phyloP scores from a whole-genome alignment of 805 yeast species.

The Wickerhamiella allomyrinae region DNA sequence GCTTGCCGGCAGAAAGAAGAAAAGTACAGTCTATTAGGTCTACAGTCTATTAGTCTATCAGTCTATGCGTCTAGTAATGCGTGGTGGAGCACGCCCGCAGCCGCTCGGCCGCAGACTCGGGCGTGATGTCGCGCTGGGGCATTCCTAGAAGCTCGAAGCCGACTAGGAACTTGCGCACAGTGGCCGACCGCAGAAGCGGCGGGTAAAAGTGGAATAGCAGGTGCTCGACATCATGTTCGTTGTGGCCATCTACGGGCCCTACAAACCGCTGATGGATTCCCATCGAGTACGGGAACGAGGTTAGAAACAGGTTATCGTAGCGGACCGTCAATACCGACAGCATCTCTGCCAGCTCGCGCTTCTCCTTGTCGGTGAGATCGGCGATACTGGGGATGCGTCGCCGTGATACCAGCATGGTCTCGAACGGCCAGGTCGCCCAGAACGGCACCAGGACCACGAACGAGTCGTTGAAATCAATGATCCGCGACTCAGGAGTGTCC shows the following conservation, averaged over 20 bases:
- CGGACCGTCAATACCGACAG: conserved; percentile 41
- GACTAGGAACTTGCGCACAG: conserved; percentile 60
- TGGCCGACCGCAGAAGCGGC: conserved; percentile 58
- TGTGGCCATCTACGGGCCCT: conserved; percentile 31
- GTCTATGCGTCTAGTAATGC: too few species aligned
- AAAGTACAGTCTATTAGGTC: too few species aligned
- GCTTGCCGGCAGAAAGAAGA: too few species aligned
- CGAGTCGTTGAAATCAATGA: conserved; percentile 45
- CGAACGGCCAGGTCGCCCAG: conserved; percentile 80
- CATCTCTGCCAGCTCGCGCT: conserved; percentile 40
- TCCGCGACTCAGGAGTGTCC: conserved; percentile 27
- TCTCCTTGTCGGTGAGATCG: conserved; percentile 29
- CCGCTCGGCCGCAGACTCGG: conserved; percentile 50
- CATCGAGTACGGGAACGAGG: conserved; percentile 69
- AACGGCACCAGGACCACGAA: conserved; percentile 60
- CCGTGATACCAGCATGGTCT: conserved; percentile 49
- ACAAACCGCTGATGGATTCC: conserved; percentile 68
- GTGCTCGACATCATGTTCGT: conserved; percentile 31
- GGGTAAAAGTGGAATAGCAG: conserved; percentile 72
- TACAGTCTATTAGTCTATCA: too few species aligned
- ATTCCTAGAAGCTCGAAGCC: conserved; percentile 47
- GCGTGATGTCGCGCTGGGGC: conserved; percentile 56
- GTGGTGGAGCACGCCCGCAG: conserved; percentile 22
- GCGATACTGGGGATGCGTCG: conserved; percentile 36
- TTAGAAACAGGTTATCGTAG: conserved; percentile 56